Conservation (phyloP, 1,284 basidiomycete species). For the Ustilago bromivora region DNA sequence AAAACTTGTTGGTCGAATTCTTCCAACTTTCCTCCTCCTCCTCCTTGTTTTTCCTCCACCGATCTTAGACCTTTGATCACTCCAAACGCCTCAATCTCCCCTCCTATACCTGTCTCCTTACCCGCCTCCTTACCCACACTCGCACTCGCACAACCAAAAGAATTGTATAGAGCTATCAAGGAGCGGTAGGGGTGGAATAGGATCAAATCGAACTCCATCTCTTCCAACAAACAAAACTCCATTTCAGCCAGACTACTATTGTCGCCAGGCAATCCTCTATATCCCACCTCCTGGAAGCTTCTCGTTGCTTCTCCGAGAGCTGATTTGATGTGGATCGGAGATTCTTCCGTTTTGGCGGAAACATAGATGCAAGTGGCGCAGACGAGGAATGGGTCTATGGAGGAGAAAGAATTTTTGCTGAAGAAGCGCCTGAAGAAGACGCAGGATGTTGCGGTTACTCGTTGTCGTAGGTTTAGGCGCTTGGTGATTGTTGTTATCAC, state of each 20-base stretch:
- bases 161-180: constrained; percentile 80
- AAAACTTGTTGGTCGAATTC: constrained; percentile 72
- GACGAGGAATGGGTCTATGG: constrained; percentile 92
- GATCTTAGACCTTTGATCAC: constrained; percentile 13
- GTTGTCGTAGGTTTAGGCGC: constrained; percentile 83
- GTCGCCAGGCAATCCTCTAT: constrained; percentile 78
- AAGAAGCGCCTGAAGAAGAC: constrained; percentile 96
- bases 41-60: constrained; percentile 14
- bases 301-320: constrained; percentile 84
- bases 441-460: constrained; percentile 90
- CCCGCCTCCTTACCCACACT: background rate
- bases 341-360: constrained; percentile 96
- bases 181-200: constrained; percentile 95
- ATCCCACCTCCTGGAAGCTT: constrained; percentile 50
- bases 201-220: constrained; percentile 92
- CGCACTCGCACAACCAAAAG: constrained; percentile 12
- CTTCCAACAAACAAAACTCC: constrained; percentile 97
- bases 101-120: constrained; percentile 3
- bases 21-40: constrained; percentile 55
- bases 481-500: constrained; percentile 87
- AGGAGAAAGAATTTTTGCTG: constrained; percentile 76
- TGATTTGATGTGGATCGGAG: constrained; percentile 91
- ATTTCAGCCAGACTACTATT: constrained; percentile 89
- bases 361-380: constrained; percentile 93
- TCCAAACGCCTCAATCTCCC: constrained; percentile 25